phyloP scores from a whole-genome alignment of 1,139 yeast species.

The Zygosaccharomyces pseudobailii region DNA sequence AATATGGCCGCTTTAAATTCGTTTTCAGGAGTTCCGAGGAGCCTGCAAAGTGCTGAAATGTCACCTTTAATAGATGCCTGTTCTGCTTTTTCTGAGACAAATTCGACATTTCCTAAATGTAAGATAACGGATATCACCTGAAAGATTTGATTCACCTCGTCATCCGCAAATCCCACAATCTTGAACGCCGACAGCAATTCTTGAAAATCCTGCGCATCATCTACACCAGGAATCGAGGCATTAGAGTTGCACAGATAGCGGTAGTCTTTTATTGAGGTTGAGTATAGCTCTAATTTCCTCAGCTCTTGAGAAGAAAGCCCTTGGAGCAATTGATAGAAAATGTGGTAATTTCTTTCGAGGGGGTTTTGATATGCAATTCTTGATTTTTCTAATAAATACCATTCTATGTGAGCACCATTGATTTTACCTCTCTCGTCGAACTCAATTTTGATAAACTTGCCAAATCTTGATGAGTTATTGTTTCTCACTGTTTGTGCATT shows the following conservation, averaged over 20 bases:
- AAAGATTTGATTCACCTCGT: slow-evolving; percentile 57
- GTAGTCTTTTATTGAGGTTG: slow-evolving; percentile 34
- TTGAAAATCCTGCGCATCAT: slow-evolving; percentile 67
- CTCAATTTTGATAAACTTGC: slow-evolving; percentile 88
- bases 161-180: slow-evolving; percentile 62
- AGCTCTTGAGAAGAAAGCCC: slow-evolving; percentile 55
- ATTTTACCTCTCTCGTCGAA: slow-evolving; percentile 63
- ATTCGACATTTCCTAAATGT: slow-evolving; percentile 80
- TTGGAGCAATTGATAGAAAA: slow-evolving; percentile 78
- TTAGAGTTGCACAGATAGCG: slow-evolving; percentile 58
- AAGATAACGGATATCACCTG: slow-evolving; percentile 69
- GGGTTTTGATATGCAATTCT: slow-evolving; percentile 78
- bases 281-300: slow-evolving; percentile 42
- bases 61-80: slow-evolving; percentile 71
- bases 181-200: slow-evolving; percentile 60
- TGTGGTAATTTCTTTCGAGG: slow-evolving; percentile 85
- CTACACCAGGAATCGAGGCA: slow-evolving; percentile 58
- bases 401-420: slow-evolving; percentile 87
- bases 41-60: slow-evolving; percentile 50
- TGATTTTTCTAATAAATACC: slow-evolving; percentile 90
- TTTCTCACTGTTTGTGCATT: slow-evolving; percentile 95
- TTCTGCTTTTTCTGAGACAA: slow-evolving; percentile 66
- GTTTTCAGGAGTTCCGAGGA: slow-evolving; percentile 59
- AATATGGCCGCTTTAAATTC: slow-evolving; percentile 58
- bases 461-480: slow-evolving; percentile 93